Percentiles rank a stretch among this genome's conserved stretches.
Conservation (phyloP, 1,284 basidiomycete genomes). For the Fomes fomentarius region DNA sequence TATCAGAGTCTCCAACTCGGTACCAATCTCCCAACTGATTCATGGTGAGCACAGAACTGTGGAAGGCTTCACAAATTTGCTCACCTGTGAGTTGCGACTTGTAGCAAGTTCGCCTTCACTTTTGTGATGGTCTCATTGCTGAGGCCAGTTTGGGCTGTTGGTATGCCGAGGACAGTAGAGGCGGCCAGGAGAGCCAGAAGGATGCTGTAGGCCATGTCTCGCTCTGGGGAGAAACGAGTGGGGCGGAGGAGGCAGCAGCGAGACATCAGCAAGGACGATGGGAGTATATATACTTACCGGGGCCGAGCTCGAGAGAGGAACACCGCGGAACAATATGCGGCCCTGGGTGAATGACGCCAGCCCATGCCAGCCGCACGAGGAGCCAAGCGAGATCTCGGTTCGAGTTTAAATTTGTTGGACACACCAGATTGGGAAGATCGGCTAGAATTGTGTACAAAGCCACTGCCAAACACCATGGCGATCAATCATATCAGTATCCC, state of each 20-base stretch:
- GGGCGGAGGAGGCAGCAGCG: constrained; percentile 8
- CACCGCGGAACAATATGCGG: background rate
- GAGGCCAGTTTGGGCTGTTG: constrained; percentile 18
- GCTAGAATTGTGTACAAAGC: background rate
- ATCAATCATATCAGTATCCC: no score
- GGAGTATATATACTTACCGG: constrained; percentile 13
- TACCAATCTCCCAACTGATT: constrained; percentile 73
- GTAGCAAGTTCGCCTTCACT: constrained; percentile 29
- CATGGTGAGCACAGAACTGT: background rate
- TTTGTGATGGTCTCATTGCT: constrained; percentile 20
- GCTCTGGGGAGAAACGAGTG: constrained; percentile 2
- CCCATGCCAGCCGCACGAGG: background rate
- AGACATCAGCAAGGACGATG: background rate
- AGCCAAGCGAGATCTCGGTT: constrained; percentile 2
- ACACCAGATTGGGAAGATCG: background rate
- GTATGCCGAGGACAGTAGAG: constrained; percentile 5
- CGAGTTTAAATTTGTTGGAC: background rate
- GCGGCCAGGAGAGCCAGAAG: constrained; percentile 8
- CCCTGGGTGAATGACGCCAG: background rate
- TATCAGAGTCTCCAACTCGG: constrained; percentile 62
- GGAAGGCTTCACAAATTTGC: background rate
- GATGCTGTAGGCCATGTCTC: constrained; percentile 10
- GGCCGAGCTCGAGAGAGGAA: background rate
- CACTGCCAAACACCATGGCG: no score
- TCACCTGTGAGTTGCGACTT: constrained; percentile 36